Evolutionary conservation across 73 alveolate species (phyloP).

Genomic region (Paramecium octaurelia): DNA sequence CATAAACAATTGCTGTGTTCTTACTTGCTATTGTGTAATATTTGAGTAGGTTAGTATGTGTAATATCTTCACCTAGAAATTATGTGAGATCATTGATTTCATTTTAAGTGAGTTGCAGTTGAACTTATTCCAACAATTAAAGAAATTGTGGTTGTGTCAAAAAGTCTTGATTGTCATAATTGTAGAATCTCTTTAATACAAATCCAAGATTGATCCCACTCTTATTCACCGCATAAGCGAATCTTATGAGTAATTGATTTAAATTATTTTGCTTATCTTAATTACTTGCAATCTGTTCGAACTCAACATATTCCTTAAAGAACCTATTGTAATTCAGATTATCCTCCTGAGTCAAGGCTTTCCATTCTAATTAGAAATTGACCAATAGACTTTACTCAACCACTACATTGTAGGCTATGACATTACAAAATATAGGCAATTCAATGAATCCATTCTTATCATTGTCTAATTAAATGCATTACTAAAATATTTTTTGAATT

Average conservation of each 20-base stretch:
- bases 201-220: conserved; percentile 27
- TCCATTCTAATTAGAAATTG: conserved; percentile 20
- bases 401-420: neutral
- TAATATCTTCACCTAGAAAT: conserved; percentile 5
- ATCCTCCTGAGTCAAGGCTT: neutral
- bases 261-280: neutral
- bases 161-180: conserved; percentile 38
- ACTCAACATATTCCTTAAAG: neutral
- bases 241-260: neutral
- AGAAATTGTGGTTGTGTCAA: neutral
- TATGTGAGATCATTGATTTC: neutral
- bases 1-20: neutral
- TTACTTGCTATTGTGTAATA: neutral
- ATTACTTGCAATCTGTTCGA: neutral
- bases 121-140: neutral
- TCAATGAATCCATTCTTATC: conserved; percentile 32
- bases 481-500: neutral
- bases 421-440: conserved; percentile 27
- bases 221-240: neutral
- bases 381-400: neutral
- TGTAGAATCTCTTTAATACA: conserved; percentile 12
- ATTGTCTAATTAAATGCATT: neutral
- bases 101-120: neutral
- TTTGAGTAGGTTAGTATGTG: neutral
- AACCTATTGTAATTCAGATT: conserved; percentile 39